Base-by-base conservation (phyloP, 1,284 basidiomycete genomes). In the Malassezia obtusa region DNA sequence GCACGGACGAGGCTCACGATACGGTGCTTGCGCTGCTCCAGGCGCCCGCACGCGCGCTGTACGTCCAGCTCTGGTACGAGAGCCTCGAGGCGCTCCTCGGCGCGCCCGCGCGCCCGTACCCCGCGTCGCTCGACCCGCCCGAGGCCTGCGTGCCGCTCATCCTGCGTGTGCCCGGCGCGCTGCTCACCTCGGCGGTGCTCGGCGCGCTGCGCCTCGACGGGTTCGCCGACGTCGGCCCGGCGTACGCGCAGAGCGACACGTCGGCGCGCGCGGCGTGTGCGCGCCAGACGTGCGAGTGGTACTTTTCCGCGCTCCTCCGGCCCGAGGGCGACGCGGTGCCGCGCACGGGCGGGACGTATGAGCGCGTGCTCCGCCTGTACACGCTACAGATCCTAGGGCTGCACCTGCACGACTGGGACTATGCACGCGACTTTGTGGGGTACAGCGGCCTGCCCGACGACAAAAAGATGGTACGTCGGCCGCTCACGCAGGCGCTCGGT, bases 341-440 rank as follows among this genome's bases (percentile, higher is more conserved):
- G 2, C 14, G 25, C 7, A 24, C 19, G 3, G 24, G 36, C 22
- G 52, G 54, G 6, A 58, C 62, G 7, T 68, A 68, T 46, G 55
- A 62, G 24, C 60, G 59, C 41, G 57, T 66, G 22, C 49, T 68
- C 2, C 62, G 53, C 0, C 51, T 68, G 7, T 68, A 68, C 47
- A 51, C 62, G 25, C 32, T 68, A 15, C 62, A 68, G 24, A 57
- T 68, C 11, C 52, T 68, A 1, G 65, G 60, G 11, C 43, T 56
- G 17, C 53, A 61, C 8, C 40, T 58, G 7, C 59, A 49, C 40
- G 64, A 68, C n/a, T 68, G 65, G 65, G 60, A 65, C 30, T 64
- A 65, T 25, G 65, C 65, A 2, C 53, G 56, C 4, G 59, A 64
- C 19, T 61, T 65, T 35, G 59, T 66, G 3, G 62, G 60, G 22